phyloP scores from a whole-genome alignment of 2,329 filamentous ascomycete species.

The Neocatenulostroma microsporum region DNA sequence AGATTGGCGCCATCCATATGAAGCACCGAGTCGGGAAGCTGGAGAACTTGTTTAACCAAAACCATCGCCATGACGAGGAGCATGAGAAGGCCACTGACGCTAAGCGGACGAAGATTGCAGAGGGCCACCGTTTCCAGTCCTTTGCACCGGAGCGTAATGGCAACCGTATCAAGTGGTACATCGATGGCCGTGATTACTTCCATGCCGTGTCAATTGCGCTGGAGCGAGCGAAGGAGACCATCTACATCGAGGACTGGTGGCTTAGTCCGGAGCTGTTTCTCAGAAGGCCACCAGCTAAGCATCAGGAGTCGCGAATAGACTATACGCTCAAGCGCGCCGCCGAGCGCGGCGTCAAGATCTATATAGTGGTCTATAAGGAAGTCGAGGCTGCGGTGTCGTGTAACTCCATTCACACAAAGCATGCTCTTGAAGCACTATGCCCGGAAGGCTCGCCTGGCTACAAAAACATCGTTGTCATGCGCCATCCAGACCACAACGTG shows the following conservation, averaged over 20 bases:
- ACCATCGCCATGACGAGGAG: constrained; percentile 88
- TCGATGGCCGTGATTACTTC: constrained; percentile 91
- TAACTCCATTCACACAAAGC: constrained; percentile 88
- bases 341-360: constrained; percentile 90
- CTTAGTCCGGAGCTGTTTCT: constrained; percentile 81
- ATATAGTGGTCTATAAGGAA: constrained; percentile 86
- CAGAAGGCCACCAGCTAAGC: constrained; percentile 70
- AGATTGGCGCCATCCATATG: constrained; percentile 49
- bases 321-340: constrained; percentile 79
- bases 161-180: constrained; percentile 88
- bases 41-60: constrained; percentile 65
- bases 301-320: constrained; percentile 83
- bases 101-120: constrained; percentile 64
- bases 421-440: constrained; percentile 69
- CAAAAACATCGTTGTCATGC: constrained; percentile 81
- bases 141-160: constrained; percentile 81
- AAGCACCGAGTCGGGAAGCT: constrained; percentile 59
- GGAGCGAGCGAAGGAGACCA: constrained; percentile 83
- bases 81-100: constrained; percentile 78
- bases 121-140: constrained; percentile 76
- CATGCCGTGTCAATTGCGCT: constrained; percentile 84
- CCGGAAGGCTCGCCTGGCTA: constrained; percentile 72
- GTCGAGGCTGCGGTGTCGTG: constrained; percentile 61
- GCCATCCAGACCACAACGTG: constrained; percentile 91
- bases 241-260: constrained; percentile 98